Evolutionary conservation across 441 rosid genomes (phyloP).

Genomic region (Arabidopsis lyrata): DNA sequence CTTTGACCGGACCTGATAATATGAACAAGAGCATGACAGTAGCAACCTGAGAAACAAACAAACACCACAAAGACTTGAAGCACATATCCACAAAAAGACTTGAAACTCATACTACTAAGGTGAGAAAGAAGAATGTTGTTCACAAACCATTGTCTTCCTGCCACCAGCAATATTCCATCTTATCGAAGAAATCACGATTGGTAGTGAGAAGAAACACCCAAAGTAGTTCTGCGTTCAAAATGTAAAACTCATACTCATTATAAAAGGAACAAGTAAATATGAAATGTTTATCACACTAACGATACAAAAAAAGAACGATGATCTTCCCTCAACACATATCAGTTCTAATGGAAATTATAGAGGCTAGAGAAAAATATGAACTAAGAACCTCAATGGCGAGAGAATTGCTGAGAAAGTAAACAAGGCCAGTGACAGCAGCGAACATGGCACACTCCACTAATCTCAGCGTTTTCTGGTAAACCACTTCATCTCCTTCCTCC

Average conservation of each 20-base stretch:
- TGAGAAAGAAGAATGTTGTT: constrained; percentile 27
- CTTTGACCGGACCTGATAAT: constrained; percentile 87
- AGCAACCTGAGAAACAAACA: constrained; percentile 67
- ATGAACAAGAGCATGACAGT: constrained; percentile 85
- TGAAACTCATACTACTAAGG: constrained; percentile 6
- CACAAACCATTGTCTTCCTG: constrained; percentile 86
- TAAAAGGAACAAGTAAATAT: not conserved
- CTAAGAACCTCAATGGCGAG: constrained; percentile 79
- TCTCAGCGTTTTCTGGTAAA: constrained; percentile 77
- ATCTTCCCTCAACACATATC: too few species aligned
- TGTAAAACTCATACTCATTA: constrained; percentile 4
- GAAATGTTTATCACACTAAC: not conserved
- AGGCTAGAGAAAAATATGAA: not conserved
- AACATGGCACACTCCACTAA: constrained; percentile 93
- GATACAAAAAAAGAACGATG: too few species aligned
- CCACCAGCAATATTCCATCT: constrained; percentile 93
- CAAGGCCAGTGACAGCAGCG: constrained; percentile 84
- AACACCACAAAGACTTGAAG: constrained; percentile 33
- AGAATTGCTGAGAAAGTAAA: constrained; percentile 89
- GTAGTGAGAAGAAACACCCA: constrained; percentile 89
- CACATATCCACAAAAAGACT: constrained; percentile 14
- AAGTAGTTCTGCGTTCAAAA: constrained; percentile 75
- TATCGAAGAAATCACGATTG: constrained; percentile 80
- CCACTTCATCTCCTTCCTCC: constrained; percentile 56
- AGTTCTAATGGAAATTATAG: not conserved